Evolutionary conservation across 345 rosid genomes (phyloP).

Genomic region (Erodium maritimum): DNA sequence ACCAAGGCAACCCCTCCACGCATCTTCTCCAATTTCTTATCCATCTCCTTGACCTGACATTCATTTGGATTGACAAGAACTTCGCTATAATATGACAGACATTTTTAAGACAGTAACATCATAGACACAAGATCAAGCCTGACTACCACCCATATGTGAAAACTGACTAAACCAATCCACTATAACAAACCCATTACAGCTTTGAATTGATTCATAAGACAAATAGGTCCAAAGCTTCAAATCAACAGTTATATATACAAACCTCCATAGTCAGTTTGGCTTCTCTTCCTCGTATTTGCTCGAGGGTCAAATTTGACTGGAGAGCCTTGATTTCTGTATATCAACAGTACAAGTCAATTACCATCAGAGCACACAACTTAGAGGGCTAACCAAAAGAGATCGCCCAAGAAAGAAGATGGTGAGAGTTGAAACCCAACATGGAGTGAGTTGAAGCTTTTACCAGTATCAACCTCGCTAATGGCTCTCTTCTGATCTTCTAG

Average conservation of each 20-base stretch:
- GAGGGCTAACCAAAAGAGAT: background rate
- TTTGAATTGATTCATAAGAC: background rate
- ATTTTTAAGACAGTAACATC: background rate
- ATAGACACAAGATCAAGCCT: background rate
- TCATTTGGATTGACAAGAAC: slow-evolving; percentile 3
- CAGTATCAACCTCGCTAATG: slow-evolving; percentile 55
- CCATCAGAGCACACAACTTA: background rate
- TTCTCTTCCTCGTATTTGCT: slow-evolving; percentile 55
- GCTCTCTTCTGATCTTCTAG: slow-evolving; percentile 51
- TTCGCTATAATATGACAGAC: background rate
- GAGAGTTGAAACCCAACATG: background rate
- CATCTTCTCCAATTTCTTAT: slow-evolving; percentile 53
- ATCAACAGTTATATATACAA: background rate
- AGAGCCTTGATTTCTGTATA: slow-evolving; percentile 50
- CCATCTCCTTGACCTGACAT: slow-evolving; percentile 63
- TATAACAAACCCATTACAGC: background rate
- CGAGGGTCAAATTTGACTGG: slow-evolving; percentile 72
- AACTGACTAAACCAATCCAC: background rate
- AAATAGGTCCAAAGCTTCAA: background rate
- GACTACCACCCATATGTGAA: background rate
- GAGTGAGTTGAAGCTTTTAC: slow-evolving; percentile 17
- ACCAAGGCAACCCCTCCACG: slow-evolving; percentile 67
- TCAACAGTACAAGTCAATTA: slow-evolving; percentile 8
- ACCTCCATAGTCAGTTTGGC: slow-evolving; percentile 53
- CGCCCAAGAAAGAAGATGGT: background rate